Percentiles rank a stretch among this genome's conserved stretches.
These are phyloP conservation scores for Pseudogymnoascus sp. DNA, from an alignment of 2,329 filamentous ascomycete species.

Conservation along the genomic window DNA sequence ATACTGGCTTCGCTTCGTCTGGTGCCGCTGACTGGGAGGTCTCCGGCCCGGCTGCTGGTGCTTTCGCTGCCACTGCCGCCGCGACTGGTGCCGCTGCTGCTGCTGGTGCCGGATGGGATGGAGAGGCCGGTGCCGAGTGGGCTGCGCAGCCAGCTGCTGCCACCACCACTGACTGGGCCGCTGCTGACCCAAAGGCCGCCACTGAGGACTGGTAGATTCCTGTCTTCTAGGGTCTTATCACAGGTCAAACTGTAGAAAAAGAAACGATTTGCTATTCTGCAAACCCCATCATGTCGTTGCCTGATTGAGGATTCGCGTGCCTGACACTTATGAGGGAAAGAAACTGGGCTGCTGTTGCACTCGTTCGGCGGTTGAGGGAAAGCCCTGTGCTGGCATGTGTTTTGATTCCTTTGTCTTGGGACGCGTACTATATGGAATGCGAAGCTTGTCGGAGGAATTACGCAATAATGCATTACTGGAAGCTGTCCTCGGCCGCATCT, in stretches of 20 bases:
- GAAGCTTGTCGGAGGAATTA: conserved; percentile 7
- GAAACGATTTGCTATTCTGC: conserved; percentile 18
- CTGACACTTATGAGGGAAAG: conserved; percentile 99
- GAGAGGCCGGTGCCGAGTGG: conserved; percentile 44
- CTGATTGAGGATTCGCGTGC: conserved; percentile 45
- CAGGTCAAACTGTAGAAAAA: conserved; percentile 14
- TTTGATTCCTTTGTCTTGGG: conserved; percentile 6
- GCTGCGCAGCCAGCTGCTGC: conserved; percentile 37
- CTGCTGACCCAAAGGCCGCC: conserved; percentile 39
- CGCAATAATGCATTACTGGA: conserved; percentile 8
- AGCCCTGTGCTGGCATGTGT: conserved; percentile 71
- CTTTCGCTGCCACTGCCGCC: conserved; percentile 46
- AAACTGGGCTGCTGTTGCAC: conserved; percentile 60
- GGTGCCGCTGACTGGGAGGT: conserved; percentile 78
- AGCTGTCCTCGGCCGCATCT: conserved; percentile 7
- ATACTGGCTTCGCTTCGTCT: conserved; percentile 59
- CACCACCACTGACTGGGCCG: conserved; percentile 43
- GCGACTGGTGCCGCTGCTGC: conserved; percentile 56
- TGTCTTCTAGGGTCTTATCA: conserved; percentile 6
- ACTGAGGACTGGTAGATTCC: conserved; percentile 28
- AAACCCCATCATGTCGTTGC: conserved; percentile 16
- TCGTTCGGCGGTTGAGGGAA: conserved; percentile 65
- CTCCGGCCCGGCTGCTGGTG: conserved; percentile 53
- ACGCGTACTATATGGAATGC: conserved; percentile 9
- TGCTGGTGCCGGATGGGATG: conserved; percentile 56